A percentile compares a stretch with the other conserved stretches of the same genome.
Conservation (phyloP, 768 basidiomycete species). For the Suillus hirtellus region DNA sequence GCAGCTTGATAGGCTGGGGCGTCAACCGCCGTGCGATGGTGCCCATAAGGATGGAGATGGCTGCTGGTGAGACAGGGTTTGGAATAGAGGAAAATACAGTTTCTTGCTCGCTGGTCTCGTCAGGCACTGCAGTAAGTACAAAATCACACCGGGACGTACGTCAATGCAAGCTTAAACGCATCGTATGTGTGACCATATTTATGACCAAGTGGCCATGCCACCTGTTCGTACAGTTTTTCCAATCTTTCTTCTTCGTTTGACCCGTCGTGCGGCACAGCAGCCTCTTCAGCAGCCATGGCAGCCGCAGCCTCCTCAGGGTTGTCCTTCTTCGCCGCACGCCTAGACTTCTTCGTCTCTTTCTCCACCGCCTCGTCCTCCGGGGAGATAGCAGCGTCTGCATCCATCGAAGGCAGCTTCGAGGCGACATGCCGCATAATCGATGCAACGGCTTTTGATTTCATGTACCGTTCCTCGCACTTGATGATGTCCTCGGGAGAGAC, state of each 20-base stretch:
- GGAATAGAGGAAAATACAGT: constrained; percentile 76
- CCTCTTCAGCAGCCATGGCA: constrained; percentile 43
- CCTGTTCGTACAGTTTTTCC: constrained; percentile 84
- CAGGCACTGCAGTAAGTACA: not conserved
- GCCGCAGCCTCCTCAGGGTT: constrained; percentile 47
- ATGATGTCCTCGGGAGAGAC: constrained; percentile 97
- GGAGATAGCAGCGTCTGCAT: constrained; percentile 18
- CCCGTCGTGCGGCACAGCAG: constrained; percentile 22
- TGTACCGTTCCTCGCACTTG: constrained; percentile 98
- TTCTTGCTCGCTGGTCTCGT: constrained; percentile 58
- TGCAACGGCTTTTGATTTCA: constrained; percentile 96
- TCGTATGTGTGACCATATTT: constrained; percentile 96
- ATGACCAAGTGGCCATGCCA: constrained; percentile 91
- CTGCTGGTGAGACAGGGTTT: constrained; percentile 54
- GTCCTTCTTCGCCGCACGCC: constrained; percentile 45
- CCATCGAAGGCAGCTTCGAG: constrained; percentile 64
- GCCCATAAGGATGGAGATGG: constrained; percentile 61
- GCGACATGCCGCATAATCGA: constrained; percentile 92
- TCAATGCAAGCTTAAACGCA: constrained; percentile 95
- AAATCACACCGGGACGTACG: constrained; percentile 50
- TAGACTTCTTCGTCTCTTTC: constrained; percentile 49
- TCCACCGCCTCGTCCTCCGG: constrained; percentile 39
- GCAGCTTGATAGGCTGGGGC: constrained; percentile 97
- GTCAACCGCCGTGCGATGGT: constrained; percentile 95
- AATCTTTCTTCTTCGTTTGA: constrained; percentile 76